These are phyloP conservation scores for Boletus subcaerulescens DNA, from an alignment of 768 basidiomycete genomes.

Conservation along the genomic window DNA sequence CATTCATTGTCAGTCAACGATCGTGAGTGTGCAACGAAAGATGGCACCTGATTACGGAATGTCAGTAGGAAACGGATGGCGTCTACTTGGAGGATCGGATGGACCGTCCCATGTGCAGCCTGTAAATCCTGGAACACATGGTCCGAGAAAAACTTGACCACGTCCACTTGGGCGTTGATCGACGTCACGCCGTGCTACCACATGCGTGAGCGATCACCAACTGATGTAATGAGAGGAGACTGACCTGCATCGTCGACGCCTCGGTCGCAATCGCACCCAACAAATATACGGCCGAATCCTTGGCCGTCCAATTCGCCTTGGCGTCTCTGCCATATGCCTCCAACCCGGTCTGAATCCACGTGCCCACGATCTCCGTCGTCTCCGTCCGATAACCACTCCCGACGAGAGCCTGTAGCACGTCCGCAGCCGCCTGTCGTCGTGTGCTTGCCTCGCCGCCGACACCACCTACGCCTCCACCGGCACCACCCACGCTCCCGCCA, in stretches of 20 bases:
- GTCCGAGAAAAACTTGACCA: constrained; percentile 93
- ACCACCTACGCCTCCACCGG: constrained; percentile 36
- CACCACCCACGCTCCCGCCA: constrained; percentile 32
- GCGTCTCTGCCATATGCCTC: constrained; percentile 62
- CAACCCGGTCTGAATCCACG: constrained; percentile 80
- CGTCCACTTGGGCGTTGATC: constrained; percentile 87
- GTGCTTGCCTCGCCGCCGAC: constrained; percentile 70
- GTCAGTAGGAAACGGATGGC: constrained; percentile 93
- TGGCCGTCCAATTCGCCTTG: constrained; percentile 76
- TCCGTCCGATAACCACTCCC: constrained; percentile 75
- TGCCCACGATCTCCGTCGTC: constrained; percentile 81
- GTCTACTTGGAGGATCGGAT: constrained; percentile 93
- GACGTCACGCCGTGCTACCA: constrained; percentile 87
- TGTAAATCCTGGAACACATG: constrained; percentile 87
- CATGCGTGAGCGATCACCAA: neutral
- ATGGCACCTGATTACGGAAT: constrained; percentile 85
- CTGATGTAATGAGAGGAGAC: constrained; percentile 11
- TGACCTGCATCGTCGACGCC: constrained; percentile 80
- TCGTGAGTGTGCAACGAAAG: neutral
- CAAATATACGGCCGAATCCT: constrained; percentile 91
- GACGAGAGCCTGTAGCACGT: constrained; percentile 91
- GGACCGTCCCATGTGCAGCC: constrained; percentile 61
- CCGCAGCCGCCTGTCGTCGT: constrained; percentile 88
- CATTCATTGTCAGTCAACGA: neutral
- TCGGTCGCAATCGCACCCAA: constrained; percentile 91